Conservation (phyloP, 2,329 filamentous ascomycete genomes). For the Microsporum ferrugineum region DNA sequence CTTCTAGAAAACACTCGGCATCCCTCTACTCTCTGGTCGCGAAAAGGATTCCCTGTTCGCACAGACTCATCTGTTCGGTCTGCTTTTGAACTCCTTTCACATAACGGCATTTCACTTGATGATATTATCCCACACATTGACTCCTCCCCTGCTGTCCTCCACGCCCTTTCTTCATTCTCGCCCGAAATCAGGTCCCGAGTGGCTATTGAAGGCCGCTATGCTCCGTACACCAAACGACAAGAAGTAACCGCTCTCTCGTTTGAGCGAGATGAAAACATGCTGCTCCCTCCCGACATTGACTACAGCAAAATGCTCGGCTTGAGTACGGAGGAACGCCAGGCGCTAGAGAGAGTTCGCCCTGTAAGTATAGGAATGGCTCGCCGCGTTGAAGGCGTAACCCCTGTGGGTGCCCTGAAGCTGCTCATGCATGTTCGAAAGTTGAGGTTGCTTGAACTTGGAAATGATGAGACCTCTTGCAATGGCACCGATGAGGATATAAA, state of each 20-base stretch:
- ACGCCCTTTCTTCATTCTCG: slow-evolving; percentile 42
- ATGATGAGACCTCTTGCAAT: background rate
- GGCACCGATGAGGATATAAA: background rate
- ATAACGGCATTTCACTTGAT: slow-evolving; percentile 49
- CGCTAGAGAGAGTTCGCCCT: slow-evolving; percentile 59
- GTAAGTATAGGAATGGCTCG: slow-evolving; percentile 83
- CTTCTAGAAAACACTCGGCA: slow-evolving; percentile 49
- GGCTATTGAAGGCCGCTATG: slow-evolving; percentile 71
- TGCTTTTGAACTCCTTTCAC: slow-evolving; percentile 68
- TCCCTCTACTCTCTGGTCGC: slow-evolving; percentile 55
- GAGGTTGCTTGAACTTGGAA: background rate
- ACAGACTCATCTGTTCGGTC: slow-evolving; percentile 55
- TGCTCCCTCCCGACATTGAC: slow-evolving; percentile 61
- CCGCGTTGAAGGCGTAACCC: slow-evolving; percentile 63
- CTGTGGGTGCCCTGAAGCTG: slow-evolving; percentile 34
- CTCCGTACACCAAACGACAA: slow-evolving; percentile 72
- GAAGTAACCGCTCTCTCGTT: slow-evolving; percentile 54
- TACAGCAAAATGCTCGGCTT: slow-evolving; percentile 64
- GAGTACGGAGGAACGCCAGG: slow-evolving; percentile 64
- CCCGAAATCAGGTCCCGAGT: slow-evolving; percentile 56
- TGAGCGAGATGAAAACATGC: slow-evolving; percentile 62
- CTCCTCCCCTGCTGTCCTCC: slow-evolving; percentile 19
- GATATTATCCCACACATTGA: slow-evolving; percentile 46
- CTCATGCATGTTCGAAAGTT: slow-evolving; percentile 32
- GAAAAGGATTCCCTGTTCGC: slow-evolving; percentile 57